Evolutionary conservation across 768 basidiomycete genomes (phyloP).

Genomic region (Leccinum broughii): DNA sequence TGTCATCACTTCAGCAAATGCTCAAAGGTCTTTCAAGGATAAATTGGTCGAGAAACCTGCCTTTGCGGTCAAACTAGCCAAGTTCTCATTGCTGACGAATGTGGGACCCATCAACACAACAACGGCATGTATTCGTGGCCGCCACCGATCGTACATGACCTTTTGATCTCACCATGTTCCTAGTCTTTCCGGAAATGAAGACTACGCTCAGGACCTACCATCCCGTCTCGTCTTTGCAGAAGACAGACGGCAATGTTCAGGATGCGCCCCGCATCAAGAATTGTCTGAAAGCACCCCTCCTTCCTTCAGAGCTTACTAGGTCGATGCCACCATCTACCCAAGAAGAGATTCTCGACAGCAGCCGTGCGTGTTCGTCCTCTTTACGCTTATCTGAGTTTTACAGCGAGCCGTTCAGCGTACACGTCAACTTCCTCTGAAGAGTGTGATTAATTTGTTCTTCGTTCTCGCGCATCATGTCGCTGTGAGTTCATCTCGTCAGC

Average conservation of each 20-base stretch:
- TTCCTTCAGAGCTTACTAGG: slow-evolving; percentile 63
- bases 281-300: slow-evolving; percentile 77
- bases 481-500: slow-evolving; percentile 44
- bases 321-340: slow-evolving; percentile 69
- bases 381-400: slow-evolving; percentile 9
- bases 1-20: slow-evolving; percentile 78
- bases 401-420: slow-evolving; percentile 41
- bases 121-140: slow-evolving; percentile 66
- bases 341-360: slow-evolving; percentile 67
- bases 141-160: slow-evolving; percentile 8
- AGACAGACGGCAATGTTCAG: slow-evolving; percentile 86
- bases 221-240: slow-evolving; percentile 83
- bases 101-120: slow-evolving; percentile 92
- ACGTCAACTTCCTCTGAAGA: slow-evolving; percentile 73
- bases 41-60: slow-evolving; percentile 83
- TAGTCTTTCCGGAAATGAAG: slow-evolving; percentile 93
- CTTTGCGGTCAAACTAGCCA: slow-evolving; percentile 77
- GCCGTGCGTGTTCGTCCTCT: slow-evolving; percentile 43
- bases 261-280: slow-evolving; percentile 93
- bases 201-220: slow-evolving; percentile 88
- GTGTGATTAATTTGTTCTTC: slow-evolving; percentile 86
- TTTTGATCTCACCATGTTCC: slow-evolving; percentile 22
- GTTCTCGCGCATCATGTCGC: slow-evolving; percentile 76
- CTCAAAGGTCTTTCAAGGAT: slow-evolving; percentile 81
- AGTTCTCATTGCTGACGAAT: slow-evolving; percentile 83